A percentile compares a stretch with the other conserved stretches of the same genome.
phyloP scores from a whole-genome alignment of 2,329 filamentous ascomycete species.

The Aspergillus novoparasiticus region DNA sequence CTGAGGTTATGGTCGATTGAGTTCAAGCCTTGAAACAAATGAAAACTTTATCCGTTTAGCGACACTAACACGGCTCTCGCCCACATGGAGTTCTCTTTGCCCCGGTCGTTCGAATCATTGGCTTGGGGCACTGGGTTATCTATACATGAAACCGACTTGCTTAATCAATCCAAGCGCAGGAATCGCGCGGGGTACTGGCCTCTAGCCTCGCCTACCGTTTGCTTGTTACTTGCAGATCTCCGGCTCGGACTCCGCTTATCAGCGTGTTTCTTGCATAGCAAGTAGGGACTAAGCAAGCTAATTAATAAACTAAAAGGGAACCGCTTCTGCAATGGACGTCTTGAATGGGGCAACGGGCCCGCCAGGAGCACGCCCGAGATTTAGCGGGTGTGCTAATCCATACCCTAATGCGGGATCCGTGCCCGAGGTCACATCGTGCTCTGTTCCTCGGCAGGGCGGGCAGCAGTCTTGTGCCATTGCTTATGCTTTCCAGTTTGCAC shows the following conservation, averaged over 20 bases:
- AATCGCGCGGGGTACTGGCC: neutral
- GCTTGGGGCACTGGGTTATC: neutral
- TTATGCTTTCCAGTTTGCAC: neutral
- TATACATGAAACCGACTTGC: neutral
- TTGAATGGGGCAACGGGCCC: neutral
- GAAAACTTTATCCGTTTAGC: neutral
- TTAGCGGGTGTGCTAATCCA: neutral
- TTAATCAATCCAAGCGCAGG: neutral
- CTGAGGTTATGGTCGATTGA: neutral
- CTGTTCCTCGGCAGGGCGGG: neutral
- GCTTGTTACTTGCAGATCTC: neutral
- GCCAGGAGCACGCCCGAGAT: neutral
- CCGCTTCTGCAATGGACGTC: neutral
- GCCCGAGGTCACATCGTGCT: neutral
- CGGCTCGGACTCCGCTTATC: constrained; percentile 1
- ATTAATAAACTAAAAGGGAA: neutral
- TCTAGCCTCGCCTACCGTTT: neutral
- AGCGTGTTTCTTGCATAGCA: neutral
- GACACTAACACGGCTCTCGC: neutral
- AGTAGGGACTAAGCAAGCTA: neutral
- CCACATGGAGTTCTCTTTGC: neutral
- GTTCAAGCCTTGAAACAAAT: neutral
- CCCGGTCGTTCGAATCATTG: neutral
- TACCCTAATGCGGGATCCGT: neutral
- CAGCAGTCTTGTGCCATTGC: neutral